phyloP scores from a whole-genome alignment of 768 basidiomycete genomes.

The Boletales sp. region DNA sequence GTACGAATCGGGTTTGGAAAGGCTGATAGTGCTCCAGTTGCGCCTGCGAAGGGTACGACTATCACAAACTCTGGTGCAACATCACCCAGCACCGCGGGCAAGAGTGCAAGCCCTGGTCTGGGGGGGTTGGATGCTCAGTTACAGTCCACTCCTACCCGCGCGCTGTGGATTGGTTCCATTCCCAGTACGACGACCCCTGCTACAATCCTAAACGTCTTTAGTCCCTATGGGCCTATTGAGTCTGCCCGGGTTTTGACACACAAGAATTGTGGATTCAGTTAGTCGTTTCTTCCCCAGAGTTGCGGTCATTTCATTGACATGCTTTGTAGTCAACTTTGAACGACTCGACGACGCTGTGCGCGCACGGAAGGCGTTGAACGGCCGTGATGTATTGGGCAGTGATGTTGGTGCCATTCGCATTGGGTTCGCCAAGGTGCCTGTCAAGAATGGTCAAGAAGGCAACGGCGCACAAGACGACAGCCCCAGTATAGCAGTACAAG shows the following conservation, averaged over 20 bases:
- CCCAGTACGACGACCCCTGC: conserved; percentile 93
- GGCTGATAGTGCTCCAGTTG: conserved; percentile 92
- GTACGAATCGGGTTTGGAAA: conserved; percentile 99
- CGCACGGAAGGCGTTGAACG: conserved; percentile 93
- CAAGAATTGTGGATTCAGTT: conserved; percentile 93
- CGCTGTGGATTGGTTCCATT: conserved; percentile 97
- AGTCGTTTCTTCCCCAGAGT: conserved; percentile 28
- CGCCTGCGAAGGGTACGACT: conserved; percentile 73
- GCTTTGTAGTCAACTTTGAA: conserved; percentile 83
- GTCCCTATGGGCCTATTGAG: conserved; percentile 96
- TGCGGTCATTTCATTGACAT: conserved; percentile 5
- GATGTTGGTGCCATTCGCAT: conserved; percentile 97
- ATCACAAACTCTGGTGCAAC: conserved; percentile 62
- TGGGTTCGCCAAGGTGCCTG: conserved; percentile 94
- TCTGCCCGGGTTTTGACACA: conserved; percentile 94
- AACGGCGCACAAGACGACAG: conserved; percentile 58
- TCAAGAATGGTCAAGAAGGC: conserved; percentile 76
- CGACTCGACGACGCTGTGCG: conserved; percentile 94
- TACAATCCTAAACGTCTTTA: conserved; percentile 92
- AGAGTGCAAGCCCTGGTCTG: conserved; percentile 51
- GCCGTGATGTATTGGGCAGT: conserved; percentile 91
- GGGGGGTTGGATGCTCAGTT: conserved; percentile 80
- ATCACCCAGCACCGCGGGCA: conserved; percentile 52
- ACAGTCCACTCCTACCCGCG: conserved; percentile 89
- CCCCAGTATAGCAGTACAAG: conserved; percentile 66